Conservation (phyloP, 2,329 filamentous ascomycete genomes). For the Tolypocladium ovalisporum region DNA sequence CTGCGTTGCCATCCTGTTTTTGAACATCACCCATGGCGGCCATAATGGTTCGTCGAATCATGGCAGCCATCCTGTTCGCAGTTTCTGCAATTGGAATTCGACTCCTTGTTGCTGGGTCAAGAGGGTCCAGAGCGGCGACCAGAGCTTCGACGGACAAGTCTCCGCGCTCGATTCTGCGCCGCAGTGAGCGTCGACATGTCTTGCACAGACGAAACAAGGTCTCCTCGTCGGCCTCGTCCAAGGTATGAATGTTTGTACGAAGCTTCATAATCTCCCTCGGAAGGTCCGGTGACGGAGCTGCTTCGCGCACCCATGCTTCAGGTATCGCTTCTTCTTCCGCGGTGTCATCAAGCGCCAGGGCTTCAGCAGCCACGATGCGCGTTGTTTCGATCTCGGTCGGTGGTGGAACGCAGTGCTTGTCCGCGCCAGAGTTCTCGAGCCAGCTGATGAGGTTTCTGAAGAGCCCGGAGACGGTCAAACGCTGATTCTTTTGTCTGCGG, state of each 20-base stretch:
- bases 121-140: conserved; percentile 7
- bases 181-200: conserved; percentile 6
- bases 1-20: neutral
- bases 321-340: neutral
- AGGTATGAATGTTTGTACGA: conserved; percentile 3
- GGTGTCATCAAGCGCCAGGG: neutral
- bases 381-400: neutral
- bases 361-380: conserved; percentile 1
- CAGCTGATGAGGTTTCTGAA: conserved; percentile 18
- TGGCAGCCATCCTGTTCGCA: conserved; percentile 7
- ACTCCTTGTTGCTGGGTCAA: conserved; percentile 7
- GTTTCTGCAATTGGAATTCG: conserved; percentile 5
- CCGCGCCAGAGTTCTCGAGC: conserved; percentile 13
- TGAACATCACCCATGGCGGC: conserved; percentile 6
- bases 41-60: conserved; percentile 10
- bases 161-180: conserved; percentile 5
- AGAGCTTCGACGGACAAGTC: conserved; percentile 6
- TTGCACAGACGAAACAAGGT: conserved; percentile 2
- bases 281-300: neutral
- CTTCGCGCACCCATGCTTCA: neutral
- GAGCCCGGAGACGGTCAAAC: conserved; percentile 7
- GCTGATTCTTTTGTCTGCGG: conserved; percentile 12
- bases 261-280: conserved; percentile 7
- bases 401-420: conserved; percentile 9
- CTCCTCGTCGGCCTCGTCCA: conserved; percentile 1